phyloP scores from a whole-genome alignment of 306 rosid genomes.

The Macrotyloma uniflorum region DNA sequence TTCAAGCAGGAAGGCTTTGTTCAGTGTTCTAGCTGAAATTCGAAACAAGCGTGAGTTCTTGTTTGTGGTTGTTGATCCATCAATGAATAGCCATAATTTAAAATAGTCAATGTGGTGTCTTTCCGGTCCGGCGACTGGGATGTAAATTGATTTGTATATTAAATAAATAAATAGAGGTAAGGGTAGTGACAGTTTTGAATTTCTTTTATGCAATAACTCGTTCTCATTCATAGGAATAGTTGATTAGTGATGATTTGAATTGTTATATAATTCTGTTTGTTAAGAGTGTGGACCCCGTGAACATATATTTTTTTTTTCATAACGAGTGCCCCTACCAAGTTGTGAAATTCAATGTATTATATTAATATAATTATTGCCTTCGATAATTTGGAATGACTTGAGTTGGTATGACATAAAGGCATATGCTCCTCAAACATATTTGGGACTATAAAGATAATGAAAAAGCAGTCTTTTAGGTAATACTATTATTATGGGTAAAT shows the following conservation, averaged over 20 bases:
- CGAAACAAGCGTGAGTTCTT: conserved; percentile 26
- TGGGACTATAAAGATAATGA: conserved; percentile 33
- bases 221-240: conserved; percentile 22
- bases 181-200: conserved; percentile 35
- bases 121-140: conserved; percentile 40
- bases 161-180: conserved; percentile 41
- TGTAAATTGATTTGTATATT: conserved; percentile 78
- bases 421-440: conserved; percentile 36
- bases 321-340: conserved; percentile 25
- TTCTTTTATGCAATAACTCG: conserved; percentile 12
- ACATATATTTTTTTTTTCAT: conserved; percentile 14
- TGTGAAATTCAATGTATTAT: conserved; percentile 31
- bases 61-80: conserved; percentile 41
- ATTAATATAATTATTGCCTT: conserved; percentile 18
- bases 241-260: conserved; percentile 39
- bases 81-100: conserved; percentile 30
- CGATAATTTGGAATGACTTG: conserved; percentile 29
- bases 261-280: conserved; percentile 11
- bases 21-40: conserved; percentile 40
- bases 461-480: conserved; percentile 16
- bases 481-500: not conserved
- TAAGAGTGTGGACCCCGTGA: conserved; percentile 22
- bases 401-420: conserved; percentile 32
- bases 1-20: conserved; percentile 25
- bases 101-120: conserved; percentile 29